These are phyloP conservation scores for Lophiotrema nucula DNA, from an alignment of 495 filamentous ascomycete species.

Conservation along the genomic window DNA sequence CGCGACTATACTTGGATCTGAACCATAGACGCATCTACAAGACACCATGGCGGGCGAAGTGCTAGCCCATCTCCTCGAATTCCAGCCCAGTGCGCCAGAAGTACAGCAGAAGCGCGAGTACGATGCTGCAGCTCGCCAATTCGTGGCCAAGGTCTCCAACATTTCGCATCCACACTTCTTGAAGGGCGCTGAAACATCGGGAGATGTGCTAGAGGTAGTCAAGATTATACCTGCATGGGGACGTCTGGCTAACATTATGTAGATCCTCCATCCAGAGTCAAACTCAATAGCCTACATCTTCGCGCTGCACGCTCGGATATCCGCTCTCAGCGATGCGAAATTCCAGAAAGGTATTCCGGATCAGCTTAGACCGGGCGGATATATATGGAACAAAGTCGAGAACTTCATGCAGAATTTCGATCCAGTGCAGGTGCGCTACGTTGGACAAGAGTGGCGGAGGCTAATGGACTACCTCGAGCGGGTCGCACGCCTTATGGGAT, in stretches of 20 bases:
- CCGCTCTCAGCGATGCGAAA: conserved; percentile 20
- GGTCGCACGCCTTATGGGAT: conserved; percentile 44
- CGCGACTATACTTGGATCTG: too few relatives aligned
- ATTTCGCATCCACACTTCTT: conserved; percentile 15
- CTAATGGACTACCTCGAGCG: conserved; percentile 51
- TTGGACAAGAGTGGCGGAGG: conserved; percentile 52
- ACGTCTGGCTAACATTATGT: conserved; percentile 1
- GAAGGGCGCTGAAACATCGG: conserved; percentile 28
- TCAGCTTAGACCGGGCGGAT: conserved; percentile 19
- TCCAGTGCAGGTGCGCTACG: conserved; percentile 59
- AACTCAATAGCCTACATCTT: conserved; percentile 40
- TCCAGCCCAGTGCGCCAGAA: conserved; percentile 23
- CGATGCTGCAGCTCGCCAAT: conserved; percentile 29
- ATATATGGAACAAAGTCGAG: conserved; percentile 50
- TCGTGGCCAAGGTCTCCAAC: conserved; percentile 25
- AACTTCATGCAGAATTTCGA: conserved; percentile 56
- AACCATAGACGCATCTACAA: too few relatives aligned
- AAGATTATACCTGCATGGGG: not conserved
- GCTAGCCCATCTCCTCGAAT: conserved; percentile 16
- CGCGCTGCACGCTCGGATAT: conserved; percentile 29
- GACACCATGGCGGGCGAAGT: conserved; percentile 25
- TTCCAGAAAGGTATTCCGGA: conserved; percentile 24
- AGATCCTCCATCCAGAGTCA: conserved; percentile 38
- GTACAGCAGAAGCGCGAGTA: conserved; percentile 30
- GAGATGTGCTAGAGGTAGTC: conserved; percentile 38